Percentiles rank a stretch among this genome's conserved stretches.
phyloP scores from a whole-genome alignment of 805 yeast genomes.

The Novakomyces olei region DNA sequence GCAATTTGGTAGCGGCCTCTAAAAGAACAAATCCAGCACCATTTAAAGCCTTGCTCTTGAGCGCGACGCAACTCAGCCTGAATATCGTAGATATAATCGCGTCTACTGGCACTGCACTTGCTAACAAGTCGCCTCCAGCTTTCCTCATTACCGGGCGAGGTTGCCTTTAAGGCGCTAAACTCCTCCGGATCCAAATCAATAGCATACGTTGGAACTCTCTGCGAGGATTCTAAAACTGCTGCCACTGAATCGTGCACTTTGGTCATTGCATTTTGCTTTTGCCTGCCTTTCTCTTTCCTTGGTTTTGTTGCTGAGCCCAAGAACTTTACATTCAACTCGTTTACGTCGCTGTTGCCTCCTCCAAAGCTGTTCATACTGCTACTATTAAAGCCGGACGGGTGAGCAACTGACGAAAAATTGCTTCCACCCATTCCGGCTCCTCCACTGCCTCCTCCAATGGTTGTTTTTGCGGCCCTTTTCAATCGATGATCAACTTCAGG shows the following conservation, averaged over 20 bases:
- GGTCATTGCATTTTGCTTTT: constrained; percentile 2
- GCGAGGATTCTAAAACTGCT: neutral
- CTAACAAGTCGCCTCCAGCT: constrained; percentile 1
- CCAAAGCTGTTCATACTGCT: too few relatives aligned
- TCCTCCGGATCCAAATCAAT: constrained; percentile 1
- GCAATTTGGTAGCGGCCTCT: too few relatives aligned
- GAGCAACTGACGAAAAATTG: too few relatives aligned
- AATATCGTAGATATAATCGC: neutral
- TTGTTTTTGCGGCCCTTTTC: too few relatives aligned
- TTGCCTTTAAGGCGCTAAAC: neutral
- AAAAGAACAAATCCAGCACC: constrained; percentile 2
- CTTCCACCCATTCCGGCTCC: too few relatives aligned
- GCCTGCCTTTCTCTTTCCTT: constrained; percentile 1
- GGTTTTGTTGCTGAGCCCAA: too few relatives aligned
- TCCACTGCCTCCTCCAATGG: too few relatives aligned
- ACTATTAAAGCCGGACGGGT: too few relatives aligned
- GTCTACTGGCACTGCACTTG: constrained; percentile 1
- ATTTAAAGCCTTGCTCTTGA: neutral
- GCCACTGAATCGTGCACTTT: constrained; percentile 2
- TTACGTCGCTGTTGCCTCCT: too few relatives aligned
- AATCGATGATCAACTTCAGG: too few relatives aligned
- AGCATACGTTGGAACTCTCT: neutral
- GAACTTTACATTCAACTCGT: too few relatives aligned
- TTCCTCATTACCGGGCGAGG: neutral
- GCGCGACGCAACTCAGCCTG: neutral